phyloP scores from a whole-genome alignment of 805 yeast species.

The Ogataea glucozyma region DNA sequence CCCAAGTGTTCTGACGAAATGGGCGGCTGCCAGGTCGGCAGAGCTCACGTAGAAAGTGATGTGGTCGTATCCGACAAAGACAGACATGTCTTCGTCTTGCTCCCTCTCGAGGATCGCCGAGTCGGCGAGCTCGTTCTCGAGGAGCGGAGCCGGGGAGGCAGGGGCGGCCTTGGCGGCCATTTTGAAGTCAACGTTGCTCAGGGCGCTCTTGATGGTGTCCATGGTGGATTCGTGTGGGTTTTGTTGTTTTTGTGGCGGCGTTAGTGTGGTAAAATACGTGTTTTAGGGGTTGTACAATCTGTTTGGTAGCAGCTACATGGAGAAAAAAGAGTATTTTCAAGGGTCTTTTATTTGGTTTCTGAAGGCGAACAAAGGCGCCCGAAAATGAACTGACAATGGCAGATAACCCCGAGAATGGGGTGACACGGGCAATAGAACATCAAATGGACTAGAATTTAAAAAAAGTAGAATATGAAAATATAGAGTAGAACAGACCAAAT shows the following conservation, averaged over 20 bases:
- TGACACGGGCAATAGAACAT: too few species aligned
- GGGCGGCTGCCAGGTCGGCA: slow-evolving; percentile 61
- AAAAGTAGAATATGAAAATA: too few species aligned
- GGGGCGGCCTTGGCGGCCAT: background rate
- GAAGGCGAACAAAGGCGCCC: too few species aligned
- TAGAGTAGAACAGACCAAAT: too few species aligned
- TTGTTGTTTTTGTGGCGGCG: background rate
- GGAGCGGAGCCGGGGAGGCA: background rate
- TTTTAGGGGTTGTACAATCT: background rate
- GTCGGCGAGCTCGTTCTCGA: background rate
- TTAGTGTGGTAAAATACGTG: too few species aligned
- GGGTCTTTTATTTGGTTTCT: too few species aligned
- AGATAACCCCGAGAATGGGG: too few species aligned
- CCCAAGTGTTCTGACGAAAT: slow-evolving; percentile 58
- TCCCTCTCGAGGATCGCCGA: slow-evolving; percentile 6
- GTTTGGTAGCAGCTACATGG: background rate
- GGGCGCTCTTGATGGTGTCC: slow-evolving; percentile 11
- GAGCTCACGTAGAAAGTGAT: slow-evolving; percentile 74
- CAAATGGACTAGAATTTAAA: too few species aligned
- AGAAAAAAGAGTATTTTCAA: background rate
- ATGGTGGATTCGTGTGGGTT: background rate
- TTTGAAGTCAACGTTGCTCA: slow-evolving; percentile 2
- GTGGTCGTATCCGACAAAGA: slow-evolving; percentile 53
- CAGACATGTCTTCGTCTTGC: slow-evolving; percentile 5
- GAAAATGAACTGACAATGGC: too few species aligned